Base-by-base conservation (phyloP, 805 yeast species). In the Vanderwaltozyma verrucispora region DNA sequence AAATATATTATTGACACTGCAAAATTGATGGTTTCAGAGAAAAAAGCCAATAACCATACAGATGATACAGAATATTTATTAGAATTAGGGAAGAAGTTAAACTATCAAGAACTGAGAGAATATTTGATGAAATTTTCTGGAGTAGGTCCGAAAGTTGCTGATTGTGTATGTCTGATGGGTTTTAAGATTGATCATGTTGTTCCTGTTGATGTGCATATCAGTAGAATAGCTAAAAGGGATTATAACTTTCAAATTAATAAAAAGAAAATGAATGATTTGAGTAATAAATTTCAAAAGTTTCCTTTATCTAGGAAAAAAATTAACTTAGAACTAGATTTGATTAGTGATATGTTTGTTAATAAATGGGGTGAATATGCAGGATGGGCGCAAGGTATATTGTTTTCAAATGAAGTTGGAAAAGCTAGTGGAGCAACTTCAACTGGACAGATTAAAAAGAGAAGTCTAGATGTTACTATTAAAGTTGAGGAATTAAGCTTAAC, bases 71-170 rank as follows among this genome's bases (percentile, higher is more conserved):
- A 55, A 1, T 64, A 42, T 15, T 48, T 67, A 20, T 61, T 57
- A 18, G 50, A 55, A 25, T 65, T 71, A 30, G 45, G 51, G n/a
- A 51, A 62, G 21, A 52, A 53, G 1, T 62, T 80, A 43, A 62
- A 87, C 9, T 44, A 56, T 1, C 53, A 62, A 28, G 46, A 50
- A 23, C 41, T 53, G 13, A 48, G 59, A 34, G 62, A 56, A 27
- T 51, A 48, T 32, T 61, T 92, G 30, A 64, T 80, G 45, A 67
- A 72, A 43, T 80, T 82, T 48, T 67, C 72, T 3, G 98, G 98
- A 1, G 96, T 92, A 0, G 98, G 98, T 0, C 97, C 97, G 1
- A 92, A 92, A 61, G 97, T 92, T 2, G 96, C 98, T 0, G 98
- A 92, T 50, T 92, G 98, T 57, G 92, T 92, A 13, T 79, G 94